Evolutionary conservation across 345 rosid genomes (phyloP).

Genomic region (Rhodamnia argentea): DNA sequence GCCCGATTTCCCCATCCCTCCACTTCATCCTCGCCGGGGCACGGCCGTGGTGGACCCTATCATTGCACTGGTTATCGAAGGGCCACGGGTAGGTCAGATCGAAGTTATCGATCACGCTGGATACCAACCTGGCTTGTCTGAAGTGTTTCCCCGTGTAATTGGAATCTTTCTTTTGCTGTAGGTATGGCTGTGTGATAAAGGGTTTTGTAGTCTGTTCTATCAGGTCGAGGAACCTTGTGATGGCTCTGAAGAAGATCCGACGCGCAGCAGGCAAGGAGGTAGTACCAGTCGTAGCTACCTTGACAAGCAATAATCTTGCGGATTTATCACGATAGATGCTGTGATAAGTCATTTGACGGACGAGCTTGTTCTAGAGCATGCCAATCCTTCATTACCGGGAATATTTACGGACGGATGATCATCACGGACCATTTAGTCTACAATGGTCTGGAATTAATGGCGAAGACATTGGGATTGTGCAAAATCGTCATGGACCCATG

Average conservation of each 20-base stretch:
- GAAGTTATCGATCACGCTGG: conserved; percentile 71
- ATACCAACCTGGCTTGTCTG: conserved; percentile 43
- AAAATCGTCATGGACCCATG: conserved; percentile 52
- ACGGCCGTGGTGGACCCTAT: conserved; percentile 93
- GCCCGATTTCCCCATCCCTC: conserved; percentile 93
- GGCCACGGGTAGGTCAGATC: conserved; percentile 97
- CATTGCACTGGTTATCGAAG: conserved; percentile 77
- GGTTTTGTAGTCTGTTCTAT: conserved; percentile 40
- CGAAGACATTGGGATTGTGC: conserved; percentile 52
- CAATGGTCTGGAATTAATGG: conserved; percentile 54
- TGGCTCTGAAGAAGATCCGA: conserved; percentile 69
- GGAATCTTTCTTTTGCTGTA: conserved; percentile 5
- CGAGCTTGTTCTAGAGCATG: neutral
- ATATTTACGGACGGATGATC: neutral
- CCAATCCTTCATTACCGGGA: neutral
- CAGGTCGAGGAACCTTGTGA: conserved; percentile 64
- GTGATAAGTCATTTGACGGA: neutral
- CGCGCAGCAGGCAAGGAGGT: conserved; percentile 54
- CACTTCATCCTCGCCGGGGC: conserved; percentile 71
- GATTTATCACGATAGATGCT: too few relatives aligned
- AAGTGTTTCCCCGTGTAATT: neutral
- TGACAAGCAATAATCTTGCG: neutral
- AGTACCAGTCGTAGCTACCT: neutral
- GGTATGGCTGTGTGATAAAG: conserved; percentile 57
- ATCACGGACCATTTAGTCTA: conserved; percentile 63